Evolutionary conservation across 2,329 filamentous ascomycete species (phyloP).

Genomic region (Colletotrichum caudatum): DNA sequence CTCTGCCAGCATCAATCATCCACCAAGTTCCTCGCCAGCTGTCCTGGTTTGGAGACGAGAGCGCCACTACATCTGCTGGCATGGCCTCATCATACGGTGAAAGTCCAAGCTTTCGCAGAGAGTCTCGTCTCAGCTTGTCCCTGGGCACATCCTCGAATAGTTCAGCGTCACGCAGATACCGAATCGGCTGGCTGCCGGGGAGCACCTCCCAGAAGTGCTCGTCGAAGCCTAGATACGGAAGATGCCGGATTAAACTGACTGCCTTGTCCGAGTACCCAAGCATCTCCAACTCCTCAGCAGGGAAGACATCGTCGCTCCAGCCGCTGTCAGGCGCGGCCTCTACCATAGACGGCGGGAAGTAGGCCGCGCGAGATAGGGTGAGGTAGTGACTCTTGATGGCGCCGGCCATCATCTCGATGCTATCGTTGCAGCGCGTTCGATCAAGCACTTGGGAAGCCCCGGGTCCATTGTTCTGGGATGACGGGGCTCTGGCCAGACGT

Average conservation of each 20-base stretch:
- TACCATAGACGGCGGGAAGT: conserved; percentile 2
- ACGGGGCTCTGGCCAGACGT: neutral
- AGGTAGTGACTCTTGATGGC: conserved; percentile 13
- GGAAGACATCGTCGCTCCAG: conserved; percentile 12
- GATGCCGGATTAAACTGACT: conserved; percentile 21
- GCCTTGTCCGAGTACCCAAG: conserved; percentile 19
- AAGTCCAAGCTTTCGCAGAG: conserved; percentile 4
- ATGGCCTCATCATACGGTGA: conserved; percentile 15
- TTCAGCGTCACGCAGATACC: conserved; percentile 22
- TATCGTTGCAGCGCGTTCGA: neutral
- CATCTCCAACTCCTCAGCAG: neutral
- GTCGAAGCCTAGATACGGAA: conserved; percentile 26
- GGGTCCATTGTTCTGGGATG: neutral
- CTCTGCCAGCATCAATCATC: conserved; percentile 16
- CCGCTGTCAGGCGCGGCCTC: conserved; percentile 3
- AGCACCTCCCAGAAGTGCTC: conserved; percentile 25
- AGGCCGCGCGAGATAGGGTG: conserved; percentile 1
- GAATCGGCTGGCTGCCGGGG: conserved; percentile 11
- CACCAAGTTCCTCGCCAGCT: conserved; percentile 13
- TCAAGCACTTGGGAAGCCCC: neutral
- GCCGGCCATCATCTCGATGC: neutral
- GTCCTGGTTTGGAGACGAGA: conserved; percentile 1
- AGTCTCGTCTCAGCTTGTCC: neutral
- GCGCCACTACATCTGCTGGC: conserved; percentile 9
- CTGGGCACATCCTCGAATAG: neutral